A percentile compares a stretch with the other conserved stretches of the same genome.
Conservation (phyloP, 2,329 filamentous ascomycete species). For the Chrysoporthe cubensis region DNA sequence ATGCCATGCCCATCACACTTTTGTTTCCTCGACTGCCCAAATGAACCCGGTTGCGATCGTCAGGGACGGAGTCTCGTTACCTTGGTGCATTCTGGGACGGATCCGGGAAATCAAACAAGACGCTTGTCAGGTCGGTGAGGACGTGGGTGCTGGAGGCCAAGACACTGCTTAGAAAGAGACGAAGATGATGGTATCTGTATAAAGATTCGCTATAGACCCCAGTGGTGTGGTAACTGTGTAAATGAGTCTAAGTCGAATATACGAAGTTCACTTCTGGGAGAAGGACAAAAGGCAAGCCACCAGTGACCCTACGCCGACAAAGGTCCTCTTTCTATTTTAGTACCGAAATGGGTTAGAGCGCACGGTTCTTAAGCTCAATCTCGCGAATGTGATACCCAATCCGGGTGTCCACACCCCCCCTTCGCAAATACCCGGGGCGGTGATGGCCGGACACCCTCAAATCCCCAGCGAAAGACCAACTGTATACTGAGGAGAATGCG, state of each 20-base stretch:
- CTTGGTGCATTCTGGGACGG: not conserved
- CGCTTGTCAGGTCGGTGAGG: not conserved
- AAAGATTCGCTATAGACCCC: not conserved
- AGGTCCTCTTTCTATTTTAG: too few relatives aligned
- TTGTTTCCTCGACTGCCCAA: not conserved
- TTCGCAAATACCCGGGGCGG: too few relatives aligned
- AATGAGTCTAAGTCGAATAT: not conserved
- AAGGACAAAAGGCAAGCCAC: too few relatives aligned
- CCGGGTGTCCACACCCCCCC: too few relatives aligned
- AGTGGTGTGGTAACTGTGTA: not conserved
- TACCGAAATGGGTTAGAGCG: too few relatives aligned
- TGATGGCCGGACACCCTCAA: too few relatives aligned
- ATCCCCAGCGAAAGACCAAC: too few relatives aligned
- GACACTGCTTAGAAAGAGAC: not conserved
- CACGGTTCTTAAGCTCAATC: too few relatives aligned
- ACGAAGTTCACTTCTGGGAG: not conserved
- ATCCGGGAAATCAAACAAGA: not conserved
- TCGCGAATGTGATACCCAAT: too few relatives aligned
- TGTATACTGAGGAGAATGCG: too few relatives aligned
- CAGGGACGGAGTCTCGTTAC: slow-evolving; percentile 13
- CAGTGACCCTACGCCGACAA: too few relatives aligned
- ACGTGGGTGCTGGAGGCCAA: not conserved
- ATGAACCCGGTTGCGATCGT: not conserved
- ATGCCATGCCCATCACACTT: not conserved
- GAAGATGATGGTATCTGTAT: not conserved